Evolutionary conservation across 129 eudicot species (phyloP).

Genomic region (Artemisia argyi): DNA sequence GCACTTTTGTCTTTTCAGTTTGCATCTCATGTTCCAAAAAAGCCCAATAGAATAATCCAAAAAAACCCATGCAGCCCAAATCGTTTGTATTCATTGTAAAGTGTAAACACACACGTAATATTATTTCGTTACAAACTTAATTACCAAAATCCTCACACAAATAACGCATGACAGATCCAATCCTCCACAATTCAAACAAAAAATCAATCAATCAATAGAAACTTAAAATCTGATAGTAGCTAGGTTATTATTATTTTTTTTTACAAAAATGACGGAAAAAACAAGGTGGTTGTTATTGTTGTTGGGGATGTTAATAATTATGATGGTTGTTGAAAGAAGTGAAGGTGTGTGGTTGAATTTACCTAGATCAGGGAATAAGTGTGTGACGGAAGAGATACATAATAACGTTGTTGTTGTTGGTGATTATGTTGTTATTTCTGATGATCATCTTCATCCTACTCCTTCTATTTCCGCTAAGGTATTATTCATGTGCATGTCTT

Average conservation of each 20-base stretch:
- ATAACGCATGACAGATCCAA: neutral
- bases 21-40: too few relatives aligned
- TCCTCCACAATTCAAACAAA: neutral
- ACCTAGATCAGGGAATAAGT: slow-evolving; percentile 68
- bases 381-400: slow-evolving; percentile 90
- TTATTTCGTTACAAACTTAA: too few relatives aligned
- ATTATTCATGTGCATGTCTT: neutral
- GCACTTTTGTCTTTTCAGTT: too few relatives aligned
- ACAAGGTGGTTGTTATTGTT: neutral
- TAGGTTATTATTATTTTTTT: neutral
- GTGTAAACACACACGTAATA: too few relatives aligned
- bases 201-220: too few relatives aligned
- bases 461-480: slow-evolving; percentile 84
- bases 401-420: slow-evolving; percentile 89
- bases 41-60: too few relatives aligned
- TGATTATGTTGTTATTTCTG: slow-evolving; percentile 84
- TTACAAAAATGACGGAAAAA: neutral
- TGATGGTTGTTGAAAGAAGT: slow-evolving; percentile 14
- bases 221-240: neutral
- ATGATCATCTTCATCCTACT: slow-evolving; percentile 59
- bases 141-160: neutral
- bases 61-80: too few relatives aligned
- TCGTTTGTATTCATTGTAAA: too few relatives aligned
- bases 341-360: slow-evolving; percentile 67
- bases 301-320: too few relatives aligned